Percentiles rank a stretch among this genome's conserved stretches.
phyloP scores from a whole-genome alignment of 1,284 basidiomycete species.

The Gomphus bonarii region DNA sequence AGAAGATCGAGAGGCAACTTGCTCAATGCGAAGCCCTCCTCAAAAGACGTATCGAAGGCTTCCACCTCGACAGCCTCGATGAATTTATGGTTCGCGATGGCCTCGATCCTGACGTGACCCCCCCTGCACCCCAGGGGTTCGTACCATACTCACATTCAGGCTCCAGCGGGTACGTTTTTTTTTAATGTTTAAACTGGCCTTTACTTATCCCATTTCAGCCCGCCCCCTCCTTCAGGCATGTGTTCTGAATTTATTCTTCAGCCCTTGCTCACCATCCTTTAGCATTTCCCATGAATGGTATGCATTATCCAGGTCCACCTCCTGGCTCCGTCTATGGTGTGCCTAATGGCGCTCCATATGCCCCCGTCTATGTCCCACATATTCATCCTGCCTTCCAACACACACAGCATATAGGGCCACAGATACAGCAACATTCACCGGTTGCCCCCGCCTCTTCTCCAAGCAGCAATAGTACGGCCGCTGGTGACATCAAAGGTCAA shows the following conservation, averaged over 20 bases:
- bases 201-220: slow-evolving; percentile 1
- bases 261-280: slow-evolving; percentile 21
- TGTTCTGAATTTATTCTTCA: slow-evolving; percentile 16
- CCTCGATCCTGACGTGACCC: slow-evolving; percentile 37
- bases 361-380: slow-evolving; percentile 37
- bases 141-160: background rate
- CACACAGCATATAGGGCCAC: slow-evolving; percentile 23
- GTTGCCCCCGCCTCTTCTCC: slow-evolving; percentile 15
- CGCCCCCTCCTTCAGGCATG: background rate
- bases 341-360: slow-evolving; percentile 27
- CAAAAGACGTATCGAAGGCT: slow-evolving; percentile 56
- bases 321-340: slow-evolving; percentile 33
- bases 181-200: background rate
- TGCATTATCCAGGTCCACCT: slow-evolving; percentile 28
- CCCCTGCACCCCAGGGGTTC: background rate
- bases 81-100: slow-evolving; percentile 53
- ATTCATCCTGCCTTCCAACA: slow-evolving; percentile 46
- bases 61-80: slow-evolving; percentile 55
- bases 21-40: slow-evolving; percentile 64
- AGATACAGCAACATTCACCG: background rate
- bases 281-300: slow-evolving; percentile 14
- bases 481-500: slow-evolving; percentile 48
- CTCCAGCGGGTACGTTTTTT: slow-evolving; percentile 2
- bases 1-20: slow-evolving; percentile 66
- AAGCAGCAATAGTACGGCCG: slow-evolving; percentile 19